Evolutionary conservation across 306 rosid species (phyloP).

Genomic region (Quercus wislizeni): DNA sequence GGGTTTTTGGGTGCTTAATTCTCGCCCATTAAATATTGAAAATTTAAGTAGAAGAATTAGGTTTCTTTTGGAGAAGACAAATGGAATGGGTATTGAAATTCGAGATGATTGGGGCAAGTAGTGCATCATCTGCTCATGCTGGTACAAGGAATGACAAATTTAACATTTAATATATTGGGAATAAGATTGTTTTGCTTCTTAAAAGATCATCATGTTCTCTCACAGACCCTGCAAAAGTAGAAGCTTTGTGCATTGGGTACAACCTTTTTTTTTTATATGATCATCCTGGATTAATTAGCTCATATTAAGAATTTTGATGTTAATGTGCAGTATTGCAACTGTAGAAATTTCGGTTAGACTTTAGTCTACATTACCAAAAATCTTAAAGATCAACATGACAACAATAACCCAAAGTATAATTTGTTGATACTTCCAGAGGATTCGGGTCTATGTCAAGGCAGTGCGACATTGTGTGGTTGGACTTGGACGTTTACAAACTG

Average conservation of each 20-base stretch:
- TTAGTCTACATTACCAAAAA: not conserved
- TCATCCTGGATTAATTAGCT: not conserved
- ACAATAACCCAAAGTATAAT: not conserved
- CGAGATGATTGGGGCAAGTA: not conserved
- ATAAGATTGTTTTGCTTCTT: not conserved
- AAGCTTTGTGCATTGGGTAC: too few species aligned
- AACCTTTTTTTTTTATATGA: not conserved
- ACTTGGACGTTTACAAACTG: not conserved
- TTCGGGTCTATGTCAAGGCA: not conserved
- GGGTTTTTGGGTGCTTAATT: not conserved
- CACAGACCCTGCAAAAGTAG: too few species aligned
- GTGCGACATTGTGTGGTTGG: not conserved
- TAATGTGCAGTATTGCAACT: not conserved
- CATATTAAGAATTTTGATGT: not conserved
- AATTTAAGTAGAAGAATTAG: not conserved
- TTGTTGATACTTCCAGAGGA: not conserved
- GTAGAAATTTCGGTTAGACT: not conserved
- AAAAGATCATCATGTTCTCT: not conserved
- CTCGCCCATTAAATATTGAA: not conserved
- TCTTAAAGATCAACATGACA: not conserved
- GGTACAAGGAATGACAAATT: not conserved
- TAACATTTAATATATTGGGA: not conserved
- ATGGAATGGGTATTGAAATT: not conserved
- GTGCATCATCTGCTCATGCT: not conserved
- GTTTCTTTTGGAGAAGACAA: not conserved